A percentile compares a stretch with the other conserved stretches of the same genome.
Evolutionary conservation across 2,329 filamentous ascomycete species (phyloP).

Genomic region (Macrophomina tecta): DNA sequence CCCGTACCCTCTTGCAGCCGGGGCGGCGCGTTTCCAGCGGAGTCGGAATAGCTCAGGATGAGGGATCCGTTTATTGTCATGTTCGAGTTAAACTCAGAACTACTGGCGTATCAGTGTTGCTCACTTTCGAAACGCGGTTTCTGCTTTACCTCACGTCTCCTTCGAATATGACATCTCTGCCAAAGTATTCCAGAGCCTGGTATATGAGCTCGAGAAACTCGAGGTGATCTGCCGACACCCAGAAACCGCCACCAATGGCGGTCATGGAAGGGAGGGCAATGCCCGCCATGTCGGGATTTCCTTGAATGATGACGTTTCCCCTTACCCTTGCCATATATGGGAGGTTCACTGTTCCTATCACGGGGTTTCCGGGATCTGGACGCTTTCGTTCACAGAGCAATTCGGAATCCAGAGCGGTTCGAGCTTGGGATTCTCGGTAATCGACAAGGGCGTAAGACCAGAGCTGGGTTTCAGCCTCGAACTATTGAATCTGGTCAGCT

Average conservation of each 20-base stretch:
- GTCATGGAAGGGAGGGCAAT: not conserved
- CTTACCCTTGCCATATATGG: not conserved
- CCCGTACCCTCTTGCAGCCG: not conserved
- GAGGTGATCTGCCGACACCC: not conserved
- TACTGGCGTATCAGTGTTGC: not conserved
- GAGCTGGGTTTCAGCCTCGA: not conserved
- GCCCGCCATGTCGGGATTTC: not conserved
- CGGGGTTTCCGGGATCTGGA: not conserved
- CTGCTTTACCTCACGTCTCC: not conserved
- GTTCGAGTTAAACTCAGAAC: not conserved
- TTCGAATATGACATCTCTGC: not conserved
- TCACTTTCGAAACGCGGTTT: not conserved
- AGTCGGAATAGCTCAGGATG: not conserved
- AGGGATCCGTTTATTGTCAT: not conserved
- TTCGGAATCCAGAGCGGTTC: not conserved
- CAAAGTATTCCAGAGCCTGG: not conserved
- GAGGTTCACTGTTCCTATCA: not conserved
- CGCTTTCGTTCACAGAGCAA: not conserved
- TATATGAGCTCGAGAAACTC: not conserved
- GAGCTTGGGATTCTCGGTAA: not conserved
- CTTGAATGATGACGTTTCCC: not conserved
- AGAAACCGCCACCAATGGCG: not conserved
- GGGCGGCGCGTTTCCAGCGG: slow-evolving; percentile 1
- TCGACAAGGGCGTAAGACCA: not conserved
- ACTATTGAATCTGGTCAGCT: not conserved